phyloP scores from a whole-genome alignment of 495 filamentous ascomycete species.

The Xeromyces bisporus region DNA sequence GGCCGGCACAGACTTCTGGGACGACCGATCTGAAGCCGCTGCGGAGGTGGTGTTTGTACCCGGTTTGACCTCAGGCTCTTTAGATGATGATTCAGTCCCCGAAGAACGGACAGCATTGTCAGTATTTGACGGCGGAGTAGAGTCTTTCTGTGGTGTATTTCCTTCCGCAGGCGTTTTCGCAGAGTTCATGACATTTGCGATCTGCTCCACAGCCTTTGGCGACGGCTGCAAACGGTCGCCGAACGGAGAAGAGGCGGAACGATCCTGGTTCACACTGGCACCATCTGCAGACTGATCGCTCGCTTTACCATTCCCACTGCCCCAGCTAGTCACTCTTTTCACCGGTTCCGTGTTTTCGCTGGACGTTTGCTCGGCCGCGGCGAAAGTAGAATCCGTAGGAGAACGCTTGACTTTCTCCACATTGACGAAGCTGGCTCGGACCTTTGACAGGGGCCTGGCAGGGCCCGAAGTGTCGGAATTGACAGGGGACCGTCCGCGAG shows the following conservation, averaged over 20 bases:
- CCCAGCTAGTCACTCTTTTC: neutral
- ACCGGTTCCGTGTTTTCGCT: too few species aligned
- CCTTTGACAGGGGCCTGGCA: constrained; percentile 52
- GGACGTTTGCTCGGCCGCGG: constrained; percentile 1
- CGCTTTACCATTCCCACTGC: constrained; percentile 14
- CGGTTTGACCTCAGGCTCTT: neutral
- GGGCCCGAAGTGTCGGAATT: constrained; percentile 25
- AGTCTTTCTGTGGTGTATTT: constrained; percentile 1
- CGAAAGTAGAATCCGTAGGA: constrained; percentile 9
- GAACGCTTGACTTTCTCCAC: constrained; percentile 37
- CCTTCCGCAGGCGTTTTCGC: constrained; percentile 1
- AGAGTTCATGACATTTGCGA: constrained; percentile 2
- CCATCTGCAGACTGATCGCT: constrained; percentile 15
- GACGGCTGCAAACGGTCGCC: constrained; percentile 8
- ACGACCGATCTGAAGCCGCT: constrained; percentile 22
- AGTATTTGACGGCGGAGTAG: too few species aligned
- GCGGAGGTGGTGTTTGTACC: constrained; percentile 9
- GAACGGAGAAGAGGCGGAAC: constrained; percentile 13
- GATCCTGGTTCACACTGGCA: constrained; percentile 15
- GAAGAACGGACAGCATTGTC: constrained; percentile 1
- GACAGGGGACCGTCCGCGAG: constrained; percentile 58
- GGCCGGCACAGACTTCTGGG: too few species aligned
- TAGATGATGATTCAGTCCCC: neutral
- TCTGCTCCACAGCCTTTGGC: constrained; percentile 6
- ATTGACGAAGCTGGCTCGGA: constrained; percentile 70